A percentile compares a stretch with the other conserved stretches of the same genome.
These are phyloP conservation scores for Plasmodium malariae DNA, from an alignment of 169 alveolate species.

Conservation along the genomic window DNA sequence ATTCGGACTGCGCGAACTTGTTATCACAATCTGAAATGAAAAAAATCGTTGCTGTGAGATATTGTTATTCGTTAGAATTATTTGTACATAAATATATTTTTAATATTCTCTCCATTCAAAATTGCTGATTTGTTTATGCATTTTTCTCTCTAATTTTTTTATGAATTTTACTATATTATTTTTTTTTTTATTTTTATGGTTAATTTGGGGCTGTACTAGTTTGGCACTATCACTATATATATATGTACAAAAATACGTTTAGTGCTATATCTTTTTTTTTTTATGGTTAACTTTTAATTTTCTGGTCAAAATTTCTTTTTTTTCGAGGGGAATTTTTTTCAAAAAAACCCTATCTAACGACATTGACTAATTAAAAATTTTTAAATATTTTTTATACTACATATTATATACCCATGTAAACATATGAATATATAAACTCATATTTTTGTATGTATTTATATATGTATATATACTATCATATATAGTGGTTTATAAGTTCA, in stretches of 20 bases:
- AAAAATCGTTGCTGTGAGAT: no score
- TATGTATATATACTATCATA: not conserved
- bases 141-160: not conserved
- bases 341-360: no score
- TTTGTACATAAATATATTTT: not conserved
- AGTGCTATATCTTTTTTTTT: not conserved
- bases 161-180: not conserved
- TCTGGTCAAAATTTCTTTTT: no score
- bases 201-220: not conserved
- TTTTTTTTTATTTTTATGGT: no score
- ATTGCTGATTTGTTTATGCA: not conserved
- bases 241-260: not conserved
- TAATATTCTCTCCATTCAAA: not conserved
- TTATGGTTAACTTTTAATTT: not conserved
- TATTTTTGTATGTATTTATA: not conserved
- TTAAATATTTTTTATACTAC: no score
- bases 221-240: not conserved
- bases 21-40: no score
- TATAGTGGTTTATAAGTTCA: no score
- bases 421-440: not conserved
- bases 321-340: no score
- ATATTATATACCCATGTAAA: not conserved
- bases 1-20: no score
- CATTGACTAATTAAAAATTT: no score
- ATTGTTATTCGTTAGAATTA: no score